Conservation (phyloP, 768 basidiomycete genomes). For the Lenzites betulinus region DNA sequence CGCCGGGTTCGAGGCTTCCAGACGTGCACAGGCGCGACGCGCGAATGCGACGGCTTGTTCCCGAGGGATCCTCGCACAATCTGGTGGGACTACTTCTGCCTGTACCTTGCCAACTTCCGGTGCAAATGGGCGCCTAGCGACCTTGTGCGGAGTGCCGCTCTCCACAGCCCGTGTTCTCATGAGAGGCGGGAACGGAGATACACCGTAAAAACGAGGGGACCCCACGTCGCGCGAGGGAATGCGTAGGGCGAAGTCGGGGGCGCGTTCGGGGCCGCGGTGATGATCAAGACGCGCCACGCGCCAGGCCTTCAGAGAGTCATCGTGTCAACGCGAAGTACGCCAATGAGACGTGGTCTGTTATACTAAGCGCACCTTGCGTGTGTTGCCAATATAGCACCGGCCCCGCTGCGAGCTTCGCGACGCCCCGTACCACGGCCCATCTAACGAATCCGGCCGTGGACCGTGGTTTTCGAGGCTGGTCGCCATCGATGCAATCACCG, state of each 20-base stretch:
- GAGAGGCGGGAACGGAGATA: conserved; percentile 15
- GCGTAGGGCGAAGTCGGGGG: not conserved
- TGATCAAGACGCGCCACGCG: conserved; percentile 3
- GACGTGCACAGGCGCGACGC: not conserved
- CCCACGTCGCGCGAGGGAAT: not conserved
- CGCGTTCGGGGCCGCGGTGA: conserved; percentile 5
- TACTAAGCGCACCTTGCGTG: not conserved
- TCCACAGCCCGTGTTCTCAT: conserved; percentile 15
- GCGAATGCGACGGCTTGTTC: not conserved
- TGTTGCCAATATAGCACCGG: conserved; percentile 7
- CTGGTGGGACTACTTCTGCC: conserved; percentile 7
- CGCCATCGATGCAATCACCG: conserved; percentile 15
- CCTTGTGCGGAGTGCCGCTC: conserved; percentile 7
- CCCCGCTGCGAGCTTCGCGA: not conserved
- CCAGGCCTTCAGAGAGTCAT: not conserved
- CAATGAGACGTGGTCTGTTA: not conserved
- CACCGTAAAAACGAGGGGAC: conserved; percentile 11
- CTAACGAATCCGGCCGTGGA: conserved; percentile 10
- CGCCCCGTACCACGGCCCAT: conserved; percentile 5
- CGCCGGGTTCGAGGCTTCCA: conserved; percentile 8
- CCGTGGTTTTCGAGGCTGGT: conserved; percentile 3
- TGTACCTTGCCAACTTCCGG: conserved; percentile 10
- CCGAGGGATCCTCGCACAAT: conserved; percentile 21
- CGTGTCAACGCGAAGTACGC: conserved; percentile 1
- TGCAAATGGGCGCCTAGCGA: conserved; percentile 14